These are phyloP conservation scores for Pichia thaimueangensis DNA, from an alignment of 805 yeast genomes.

Conservation along the genomic window DNA sequence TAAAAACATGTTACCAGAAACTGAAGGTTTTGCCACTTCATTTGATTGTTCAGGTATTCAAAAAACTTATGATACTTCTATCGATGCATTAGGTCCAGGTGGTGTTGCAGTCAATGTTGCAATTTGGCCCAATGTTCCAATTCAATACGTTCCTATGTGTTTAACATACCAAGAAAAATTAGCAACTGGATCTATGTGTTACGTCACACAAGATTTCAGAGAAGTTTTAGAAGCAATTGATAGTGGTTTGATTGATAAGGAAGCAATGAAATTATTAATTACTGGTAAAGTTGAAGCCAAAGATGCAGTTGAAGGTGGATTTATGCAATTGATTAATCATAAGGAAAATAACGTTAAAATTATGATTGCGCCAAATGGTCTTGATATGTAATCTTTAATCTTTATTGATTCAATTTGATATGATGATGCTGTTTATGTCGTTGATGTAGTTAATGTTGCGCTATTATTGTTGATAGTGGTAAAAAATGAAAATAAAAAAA, in stretches of 20 bases:
- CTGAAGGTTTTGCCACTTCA: slow-evolving; percentile 42
- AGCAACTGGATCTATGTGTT: slow-evolving; percentile 57
- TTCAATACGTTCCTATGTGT: slow-evolving; percentile 48
- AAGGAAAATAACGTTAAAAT: slow-evolving; percentile 53
- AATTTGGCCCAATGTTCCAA: slow-evolving; percentile 51
- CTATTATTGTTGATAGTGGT: too few relatives aligned
- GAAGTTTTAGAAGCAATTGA: slow-evolving; percentile 48
- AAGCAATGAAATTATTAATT: slow-evolving; percentile 41
- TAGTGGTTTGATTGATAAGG: slow-evolving; percentile 38
- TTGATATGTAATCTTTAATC: slow-evolving; percentile 11
- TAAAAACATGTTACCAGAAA: slow-evolving; percentile 33
- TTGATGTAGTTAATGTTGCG: too few relatives aligned
- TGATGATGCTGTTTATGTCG: too few relatives aligned
- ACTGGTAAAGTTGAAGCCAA: slow-evolving; percentile 47
- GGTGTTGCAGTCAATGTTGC: slow-evolving; percentile 62
- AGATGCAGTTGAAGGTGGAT: slow-evolving; percentile 49
- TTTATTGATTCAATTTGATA: too few relatives aligned
- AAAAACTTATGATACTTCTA: slow-evolving; percentile 45
- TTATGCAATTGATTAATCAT: slow-evolving; percentile 41
- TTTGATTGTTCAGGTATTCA: slow-evolving; percentile 53
- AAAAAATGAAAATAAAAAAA: too few relatives aligned
- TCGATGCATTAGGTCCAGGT: slow-evolving; percentile 43
- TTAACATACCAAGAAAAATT: slow-evolving; percentile 48
- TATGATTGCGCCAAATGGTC: slow-evolving; percentile 40
- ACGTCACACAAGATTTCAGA: slow-evolving; percentile 49